These are phyloP conservation scores for Ophiocordyceps robertsii DNA, from an alignment of 2,329 filamentous ascomycete species.

Conservation along the genomic window DNA sequence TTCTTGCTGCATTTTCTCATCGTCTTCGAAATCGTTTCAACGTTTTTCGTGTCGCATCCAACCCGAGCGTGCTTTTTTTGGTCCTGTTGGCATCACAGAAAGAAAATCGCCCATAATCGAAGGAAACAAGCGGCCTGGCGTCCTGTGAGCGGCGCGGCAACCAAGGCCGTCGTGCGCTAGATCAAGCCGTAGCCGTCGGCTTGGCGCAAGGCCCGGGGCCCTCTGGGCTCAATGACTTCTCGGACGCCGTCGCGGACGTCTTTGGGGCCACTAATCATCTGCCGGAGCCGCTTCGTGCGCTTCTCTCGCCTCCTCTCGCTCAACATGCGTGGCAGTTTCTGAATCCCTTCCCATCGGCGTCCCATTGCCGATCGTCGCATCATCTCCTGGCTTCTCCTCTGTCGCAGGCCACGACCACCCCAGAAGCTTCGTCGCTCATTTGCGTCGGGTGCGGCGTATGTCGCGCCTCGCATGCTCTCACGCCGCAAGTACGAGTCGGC, in stretches of 20 bases:
- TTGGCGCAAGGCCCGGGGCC: conserved; percentile 3
- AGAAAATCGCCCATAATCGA: too few relatives aligned
- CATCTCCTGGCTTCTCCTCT: conserved; percentile 11
- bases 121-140: too few relatives aligned
- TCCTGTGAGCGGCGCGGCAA: too few relatives aligned
- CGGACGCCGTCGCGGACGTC: conserved; percentile 45
- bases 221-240: conserved; percentile 36
- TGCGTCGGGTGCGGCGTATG: conserved; percentile 18
- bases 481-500: conserved; percentile 23
- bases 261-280: conserved; percentile 45
- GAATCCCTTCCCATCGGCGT: conserved; percentile 36
- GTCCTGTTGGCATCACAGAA: too few relatives aligned
- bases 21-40: background rate
- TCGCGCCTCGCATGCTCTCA: conserved; percentile 14
- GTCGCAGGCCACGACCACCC: conserved; percentile 16
- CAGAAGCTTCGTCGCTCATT: conserved; percentile 14
- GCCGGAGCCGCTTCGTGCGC: conserved; percentile 41
- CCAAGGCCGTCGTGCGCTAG: background rate
- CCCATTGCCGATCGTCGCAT: conserved; percentile 25
- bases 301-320: conserved; percentile 47
- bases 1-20: background rate
- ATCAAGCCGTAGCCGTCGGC: background rate
- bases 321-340: conserved; percentile 38
- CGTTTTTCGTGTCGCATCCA: background rate
- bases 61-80: too few relatives aligned